Percentiles rank a stretch among this genome's conserved stretches.
Conservation (phyloP, 2,329 filamentous ascomycete species). For the Cladophialophora yegresii region DNA sequence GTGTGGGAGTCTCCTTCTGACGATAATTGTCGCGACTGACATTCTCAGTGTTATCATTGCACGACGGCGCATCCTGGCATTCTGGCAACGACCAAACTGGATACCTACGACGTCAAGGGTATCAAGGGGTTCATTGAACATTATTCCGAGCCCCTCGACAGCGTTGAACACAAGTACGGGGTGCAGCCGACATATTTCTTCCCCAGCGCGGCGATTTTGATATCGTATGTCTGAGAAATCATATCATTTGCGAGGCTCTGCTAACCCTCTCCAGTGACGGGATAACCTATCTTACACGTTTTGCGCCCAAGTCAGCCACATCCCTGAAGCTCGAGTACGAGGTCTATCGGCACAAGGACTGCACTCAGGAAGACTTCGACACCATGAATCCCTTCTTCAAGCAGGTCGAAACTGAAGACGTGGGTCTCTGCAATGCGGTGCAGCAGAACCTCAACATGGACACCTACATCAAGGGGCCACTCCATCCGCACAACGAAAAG, state of each 20-base stretch:
- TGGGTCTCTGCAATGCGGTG: conserved; percentile 58
- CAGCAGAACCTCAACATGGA: conserved; percentile 63
- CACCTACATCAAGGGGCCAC: conserved; percentile 62
- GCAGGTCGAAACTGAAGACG: conserved; percentile 65
- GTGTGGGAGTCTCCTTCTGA: background rate
- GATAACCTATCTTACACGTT: conserved; percentile 23
- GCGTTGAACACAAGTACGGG: conserved; percentile 19
- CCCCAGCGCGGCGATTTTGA: conserved; percentile 26
- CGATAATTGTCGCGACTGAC: background rate
- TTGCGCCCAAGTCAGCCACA: conserved; percentile 40
- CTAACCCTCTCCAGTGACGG: conserved; percentile 12
- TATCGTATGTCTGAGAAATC: conserved; percentile 16
- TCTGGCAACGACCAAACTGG: conserved; percentile 19
- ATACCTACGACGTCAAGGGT: conserved; percentile 21
- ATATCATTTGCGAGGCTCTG: background rate
- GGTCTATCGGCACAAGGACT: conserved; percentile 63
- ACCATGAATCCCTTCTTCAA: conserved; percentile 62
- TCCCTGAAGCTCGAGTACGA: conserved; percentile 62
- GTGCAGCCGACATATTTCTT: conserved; percentile 25
- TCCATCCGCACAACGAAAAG: conserved; percentile 59
- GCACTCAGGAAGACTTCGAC: conserved; percentile 60
- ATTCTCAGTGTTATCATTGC: conserved; percentile 25
- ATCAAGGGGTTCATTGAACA: conserved; percentile 21
- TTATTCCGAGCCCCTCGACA: conserved; percentile 19
- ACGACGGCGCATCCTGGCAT: conserved; percentile 23